These are phyloP conservation scores for Tolypocladium tundrense DNA, from an alignment of 2,329 filamentous ascomycete species.

Conservation along the genomic window DNA sequence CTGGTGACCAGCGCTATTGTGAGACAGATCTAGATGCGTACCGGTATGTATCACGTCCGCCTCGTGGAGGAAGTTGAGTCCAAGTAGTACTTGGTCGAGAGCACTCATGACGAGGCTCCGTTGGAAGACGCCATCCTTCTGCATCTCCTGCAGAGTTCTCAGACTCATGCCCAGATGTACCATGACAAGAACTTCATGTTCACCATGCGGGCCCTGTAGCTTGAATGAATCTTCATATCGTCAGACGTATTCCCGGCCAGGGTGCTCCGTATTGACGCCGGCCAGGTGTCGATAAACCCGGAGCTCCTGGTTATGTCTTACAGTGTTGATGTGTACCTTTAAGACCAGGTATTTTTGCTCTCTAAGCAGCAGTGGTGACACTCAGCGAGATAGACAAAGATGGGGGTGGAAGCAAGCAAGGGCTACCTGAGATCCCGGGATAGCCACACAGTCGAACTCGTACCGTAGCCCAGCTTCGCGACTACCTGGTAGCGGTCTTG, in stretches of 20 bases:
- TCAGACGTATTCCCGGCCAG: conserved; percentile 19
- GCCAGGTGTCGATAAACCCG: conserved; percentile 17
- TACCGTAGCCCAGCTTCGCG: conserved; percentile 32
- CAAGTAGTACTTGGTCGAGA: conserved; percentile 13
- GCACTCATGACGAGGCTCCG: conserved; percentile 12
- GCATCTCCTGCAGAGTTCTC: conserved; percentile 20
- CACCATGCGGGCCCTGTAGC: conserved; percentile 17
- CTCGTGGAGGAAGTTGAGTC: conserved; percentile 14
- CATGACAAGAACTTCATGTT: conserved; percentile 24
- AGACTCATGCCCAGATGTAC: conserved; percentile 26
- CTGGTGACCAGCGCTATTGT: no score
- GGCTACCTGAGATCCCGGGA: conserved; percentile 21
- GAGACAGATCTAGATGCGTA: conserved; percentile 1
- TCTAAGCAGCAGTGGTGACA: conserved; percentile 3
- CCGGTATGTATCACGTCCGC: conserved; percentile 17
- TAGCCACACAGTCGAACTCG: conserved; percentile 31
- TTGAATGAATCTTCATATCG: conserved; percentile 23
- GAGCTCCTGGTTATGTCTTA: conserved; percentile 18
- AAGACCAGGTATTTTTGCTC: conserved; percentile 16
- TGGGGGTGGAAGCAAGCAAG: not conserved
- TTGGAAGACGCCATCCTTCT: conserved; percentile 14
- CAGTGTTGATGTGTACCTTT: conserved; percentile 22
- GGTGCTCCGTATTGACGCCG: conserved; percentile 11
- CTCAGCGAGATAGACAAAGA: no score
- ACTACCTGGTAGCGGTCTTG: conserved; percentile 23